These are phyloP conservation scores for Botrytis byssoidea DNA, from an alignment of 2,329 filamentous ascomycete genomes.

Conservation along the genomic window DNA sequence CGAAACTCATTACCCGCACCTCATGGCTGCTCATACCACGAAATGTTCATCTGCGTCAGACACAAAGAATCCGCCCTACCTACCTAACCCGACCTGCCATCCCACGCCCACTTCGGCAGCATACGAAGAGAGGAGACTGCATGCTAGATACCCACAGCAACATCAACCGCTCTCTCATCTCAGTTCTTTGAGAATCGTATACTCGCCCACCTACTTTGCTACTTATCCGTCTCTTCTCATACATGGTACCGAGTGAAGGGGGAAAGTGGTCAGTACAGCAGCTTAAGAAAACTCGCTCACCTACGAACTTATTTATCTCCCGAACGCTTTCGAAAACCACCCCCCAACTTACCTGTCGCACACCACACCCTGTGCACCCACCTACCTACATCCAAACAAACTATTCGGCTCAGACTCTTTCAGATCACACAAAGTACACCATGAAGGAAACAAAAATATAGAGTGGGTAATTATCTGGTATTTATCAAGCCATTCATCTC, in stretches of 20 bases:
- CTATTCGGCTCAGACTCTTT: not conserved
- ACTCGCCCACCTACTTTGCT: not conserved
- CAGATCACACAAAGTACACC: not conserved
- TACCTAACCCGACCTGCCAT: not conserved
- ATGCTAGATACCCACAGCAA: not conserved
- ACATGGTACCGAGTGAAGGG: not conserved
- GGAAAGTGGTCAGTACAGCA: not conserved
- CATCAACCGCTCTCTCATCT: not conserved
- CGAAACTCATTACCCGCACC: not conserved
- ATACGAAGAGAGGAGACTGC: not conserved
- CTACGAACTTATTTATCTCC: not conserved
- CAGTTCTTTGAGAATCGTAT: not conserved
- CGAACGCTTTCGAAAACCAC: not conserved
- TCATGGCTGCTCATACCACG: not conserved
- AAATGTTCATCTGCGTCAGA: not conserved
- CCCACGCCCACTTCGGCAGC: not conserved
- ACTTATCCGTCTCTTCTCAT: not conserved
- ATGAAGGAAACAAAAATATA: slow-evolving; percentile 26
- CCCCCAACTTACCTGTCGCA: not conserved
- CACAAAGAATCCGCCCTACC: not conserved
- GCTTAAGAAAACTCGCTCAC: not conserved
- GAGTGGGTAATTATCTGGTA: slow-evolving; percentile 42
- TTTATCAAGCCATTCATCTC: slow-evolving; percentile 27
- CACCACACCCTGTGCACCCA: not conserved
- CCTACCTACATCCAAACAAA: not conserved